Evolutionary conservation across 1,284 basidiomycete species (phyloP).

Genomic region (Tilletia indica): DNA sequence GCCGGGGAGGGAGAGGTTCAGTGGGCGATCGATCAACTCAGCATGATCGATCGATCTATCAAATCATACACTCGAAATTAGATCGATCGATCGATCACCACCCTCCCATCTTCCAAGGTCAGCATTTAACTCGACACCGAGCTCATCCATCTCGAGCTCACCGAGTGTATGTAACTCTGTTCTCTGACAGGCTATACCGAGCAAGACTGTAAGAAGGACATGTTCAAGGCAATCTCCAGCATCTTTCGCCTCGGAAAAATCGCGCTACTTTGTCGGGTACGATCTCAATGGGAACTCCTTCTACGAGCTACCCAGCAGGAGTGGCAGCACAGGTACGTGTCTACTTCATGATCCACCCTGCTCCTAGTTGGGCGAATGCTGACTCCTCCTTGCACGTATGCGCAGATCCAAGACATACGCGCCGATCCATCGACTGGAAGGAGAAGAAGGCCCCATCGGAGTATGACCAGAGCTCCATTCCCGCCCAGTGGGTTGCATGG

Average conservation of each 20-base stretch:
- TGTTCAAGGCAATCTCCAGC: constrained; percentile 22
- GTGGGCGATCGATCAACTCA: too few relatives aligned
- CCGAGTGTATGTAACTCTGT: too few relatives aligned
- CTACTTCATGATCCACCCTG: constrained; percentile 19
- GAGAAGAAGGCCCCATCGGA: constrained; percentile 37
- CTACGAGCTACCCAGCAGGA: constrained; percentile 44
- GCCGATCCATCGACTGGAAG: constrained; percentile 31
- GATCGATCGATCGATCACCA: too few relatives aligned
- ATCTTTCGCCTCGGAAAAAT: constrained; percentile 39
- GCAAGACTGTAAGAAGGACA: neutral
- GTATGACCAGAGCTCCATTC: constrained; percentile 46
- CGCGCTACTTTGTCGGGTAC: constrained; percentile 40
- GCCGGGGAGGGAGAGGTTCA: too few relatives aligned
- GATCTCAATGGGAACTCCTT: constrained; percentile 46
- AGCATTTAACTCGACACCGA: too few relatives aligned
- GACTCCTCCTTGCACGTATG: too few relatives aligned
- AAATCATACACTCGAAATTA: too few relatives aligned
- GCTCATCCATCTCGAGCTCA: too few relatives aligned
- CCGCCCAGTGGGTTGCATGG: constrained; percentile 53
- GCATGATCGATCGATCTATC: too few relatives aligned
- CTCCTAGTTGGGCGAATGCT: too few relatives aligned
- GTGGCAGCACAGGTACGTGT: constrained; percentile 40
- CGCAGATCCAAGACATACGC: constrained; percentile 5
- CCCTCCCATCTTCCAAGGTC: too few relatives aligned
- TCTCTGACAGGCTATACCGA: too few relatives aligned